A percentile compares a stretch with the other conserved stretches of the same genome.
Evolutionary conservation across 257 asterid genomes (phyloP).

Genomic region (Oldenlandia corymbosa): DNA sequence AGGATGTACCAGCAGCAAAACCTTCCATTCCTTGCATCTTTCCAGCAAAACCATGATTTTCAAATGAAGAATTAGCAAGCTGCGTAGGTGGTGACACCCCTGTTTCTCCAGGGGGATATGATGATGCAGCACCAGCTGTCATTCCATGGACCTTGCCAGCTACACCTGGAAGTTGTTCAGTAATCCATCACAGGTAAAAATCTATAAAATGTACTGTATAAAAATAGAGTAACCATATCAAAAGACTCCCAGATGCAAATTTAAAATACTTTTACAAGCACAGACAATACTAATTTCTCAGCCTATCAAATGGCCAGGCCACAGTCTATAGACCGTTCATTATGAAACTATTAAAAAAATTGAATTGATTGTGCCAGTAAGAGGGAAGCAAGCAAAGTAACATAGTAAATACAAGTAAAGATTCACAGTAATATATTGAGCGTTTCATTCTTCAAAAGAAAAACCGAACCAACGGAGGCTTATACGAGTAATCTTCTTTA

Average conservation of each 20-base stretch:
- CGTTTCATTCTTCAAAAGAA: background rate
- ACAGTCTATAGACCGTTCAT: background rate
- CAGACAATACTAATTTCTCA: background rate
- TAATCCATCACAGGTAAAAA: background rate
- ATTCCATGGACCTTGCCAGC: conserved; percentile 54
- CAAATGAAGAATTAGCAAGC: conserved; percentile 64
- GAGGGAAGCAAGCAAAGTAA: background rate
- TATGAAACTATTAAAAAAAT: background rate
- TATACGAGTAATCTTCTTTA: background rate
- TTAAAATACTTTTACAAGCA: background rate
- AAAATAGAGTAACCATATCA: background rate
- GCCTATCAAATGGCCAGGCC: background rate
- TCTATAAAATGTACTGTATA: background rate
- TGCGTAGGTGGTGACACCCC: conserved; percentile 52
- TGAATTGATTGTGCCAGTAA: background rate
- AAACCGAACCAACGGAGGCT: background rate
- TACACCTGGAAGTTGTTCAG: conserved; percentile 39
- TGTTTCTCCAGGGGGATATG: conserved; percentile 54
- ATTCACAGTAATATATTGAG: background rate
- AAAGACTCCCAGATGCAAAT: background rate
- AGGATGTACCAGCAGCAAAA: conserved; percentile 37
- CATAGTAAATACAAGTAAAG: background rate
- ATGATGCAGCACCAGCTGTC: conserved; percentile 45
- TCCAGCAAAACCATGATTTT: conserved; percentile 54
- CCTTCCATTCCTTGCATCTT: conserved; percentile 53